Evolutionary conservation across 176 grass and related monocot genomes (phyloP), one percentile per base, ranked within the genome.

Genomic region (Cocos nucifera): DNA sequence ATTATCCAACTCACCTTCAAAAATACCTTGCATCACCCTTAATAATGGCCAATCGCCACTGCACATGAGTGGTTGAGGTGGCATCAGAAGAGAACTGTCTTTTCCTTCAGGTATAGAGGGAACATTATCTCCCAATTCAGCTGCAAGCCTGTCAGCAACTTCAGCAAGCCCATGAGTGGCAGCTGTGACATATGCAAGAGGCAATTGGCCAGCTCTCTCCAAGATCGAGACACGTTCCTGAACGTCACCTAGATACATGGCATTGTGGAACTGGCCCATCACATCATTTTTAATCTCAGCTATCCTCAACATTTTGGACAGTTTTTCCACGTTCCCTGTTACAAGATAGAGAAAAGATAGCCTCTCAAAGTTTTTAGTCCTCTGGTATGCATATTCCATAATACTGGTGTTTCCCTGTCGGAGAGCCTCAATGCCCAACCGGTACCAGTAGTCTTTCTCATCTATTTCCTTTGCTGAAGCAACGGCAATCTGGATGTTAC

Each of bases 211-310:
- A 71, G 93, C 75, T 59, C 72, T 91, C 26, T 98, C 87, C 69
- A 98, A 73, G 30, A 98, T 98, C 27, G 83, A 86, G 63, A 85
- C 84, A 50, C 93, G 73, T 69, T 98, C 89, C 39, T 59, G 74
- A 69, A 89, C 70, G 73, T 92, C 93, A 60, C 86, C 90, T 24
- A 95, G 83, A 85, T 95, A 89, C 64, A 95, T 62, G 12, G 82
- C 73, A 66, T 89, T 95, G 64, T 95, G 90, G 77, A 89, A 95
- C 53, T 83, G 90, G 19, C 90, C 86, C 90, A 89, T 95, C 63
- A 86, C 62, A 69, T 95, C 84, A 70, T 86, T 81, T 23, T 86
- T 89, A 62, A 89, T 88, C 22, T 77, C 86, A 54, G 86, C 90
- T 70, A 95, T 95, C 63, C 67, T 95, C 9, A 79, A 75, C 90